Evolutionary conservation across 768 basidiomycete species (phyloP), one percentile per base, ranked within the genome.

Genomic region (Floccularia luteovirens): DNA sequence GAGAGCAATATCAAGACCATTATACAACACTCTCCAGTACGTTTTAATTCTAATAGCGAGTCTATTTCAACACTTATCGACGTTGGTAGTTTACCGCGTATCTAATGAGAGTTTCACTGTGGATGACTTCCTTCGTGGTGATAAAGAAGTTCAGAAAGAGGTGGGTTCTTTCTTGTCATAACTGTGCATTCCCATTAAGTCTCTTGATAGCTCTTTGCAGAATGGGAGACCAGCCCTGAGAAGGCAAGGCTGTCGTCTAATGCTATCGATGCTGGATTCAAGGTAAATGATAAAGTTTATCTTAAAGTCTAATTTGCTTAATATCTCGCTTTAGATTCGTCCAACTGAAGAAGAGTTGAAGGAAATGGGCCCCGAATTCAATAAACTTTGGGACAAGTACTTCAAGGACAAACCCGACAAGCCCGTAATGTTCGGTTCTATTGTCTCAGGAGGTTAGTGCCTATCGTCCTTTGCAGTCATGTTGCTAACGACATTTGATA

Each of bases 371-470:
- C 80, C 79, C 12, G 81, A 83, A 50, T 83, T 82, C 61, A 79
- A 79, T 49, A 63, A 66, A 46, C 70, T 82, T 35, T 82, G 75
- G 76, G 59, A 84, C 53, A 68, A 27, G 21, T 83, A 85, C 62
- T 83, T 85, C 73, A 81, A 78, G 66, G 77, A 84, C 64, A 83
- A 82, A 65, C 81, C 80, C 39, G 81, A 82, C 66, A 84, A 83
- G 66, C 82, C 81, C 2, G 78, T 82, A 43, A 82, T 82, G 79
- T 81, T 81, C 54, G 79, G 75, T 38, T 76, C 78, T 28, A 82
- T 82, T 46, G 79, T 82, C 33, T 72, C 74, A 24, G 80, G 71
- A 57, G 72, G 71, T 70, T 41, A 49, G 36, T 16, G 17, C n/a
- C 4, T 30, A 7, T 14, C 31, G 10, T 31, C 24, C 4, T 31